These are phyloP conservation scores for Xylaria sp. DNA, from an alignment of 495 filamentous ascomycete genomes.

Conservation along the genomic window DNA sequence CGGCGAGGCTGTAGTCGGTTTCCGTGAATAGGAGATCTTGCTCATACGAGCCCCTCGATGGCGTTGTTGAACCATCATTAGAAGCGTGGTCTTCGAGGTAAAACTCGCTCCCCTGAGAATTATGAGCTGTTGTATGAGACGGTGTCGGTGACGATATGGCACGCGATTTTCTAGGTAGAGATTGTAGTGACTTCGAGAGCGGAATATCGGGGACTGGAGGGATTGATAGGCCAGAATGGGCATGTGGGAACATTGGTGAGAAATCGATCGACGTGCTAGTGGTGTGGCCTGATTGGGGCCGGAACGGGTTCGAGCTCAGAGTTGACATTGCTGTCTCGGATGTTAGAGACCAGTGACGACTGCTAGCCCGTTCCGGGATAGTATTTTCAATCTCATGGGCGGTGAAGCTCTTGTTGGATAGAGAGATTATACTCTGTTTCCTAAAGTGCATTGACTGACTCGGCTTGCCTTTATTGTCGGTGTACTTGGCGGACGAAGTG, in stretches of 20 bases:
- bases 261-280: slow-evolving; percentile 53
- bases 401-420: slow-evolving; percentile 29
- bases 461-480: slow-evolving; percentile 30
- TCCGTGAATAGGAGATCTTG: slow-evolving; percentile 53
- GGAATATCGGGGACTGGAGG: slow-evolving; percentile 20
- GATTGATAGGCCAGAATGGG: not conserved
- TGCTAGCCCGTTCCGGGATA: slow-evolving; percentile 41
- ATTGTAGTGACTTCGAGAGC: not conserved
- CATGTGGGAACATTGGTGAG: slow-evolving; percentile 28
- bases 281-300: slow-evolving; percentile 49
- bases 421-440: slow-evolving; percentile 33
- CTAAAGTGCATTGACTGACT: slow-evolving; percentile 26
- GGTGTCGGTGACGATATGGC: not conserved
- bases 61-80: slow-evolving; percentile 9
- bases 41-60: slow-evolving; percentile 47
- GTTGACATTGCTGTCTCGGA: slow-evolving; percentile 49
- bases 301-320: slow-evolving; percentile 48
- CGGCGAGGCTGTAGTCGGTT: slow-evolving; percentile 43
- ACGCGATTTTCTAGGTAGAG: not conserved
- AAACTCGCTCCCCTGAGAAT: slow-evolving; percentile 16
- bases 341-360: slow-evolving; percentile 50
- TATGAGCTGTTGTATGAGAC: not conserved
- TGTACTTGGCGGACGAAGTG: slow-evolving; percentile 18
- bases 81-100: slow-evolving; percentile 29
- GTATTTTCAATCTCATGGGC: slow-evolving; percentile 35